Percentiles rank a stretch among this genome's conserved stretches.
Evolutionary conservation across 2,329 filamentous ascomycete species (phyloP).

Genomic region (Trichophyton schoenleinii): DNA sequence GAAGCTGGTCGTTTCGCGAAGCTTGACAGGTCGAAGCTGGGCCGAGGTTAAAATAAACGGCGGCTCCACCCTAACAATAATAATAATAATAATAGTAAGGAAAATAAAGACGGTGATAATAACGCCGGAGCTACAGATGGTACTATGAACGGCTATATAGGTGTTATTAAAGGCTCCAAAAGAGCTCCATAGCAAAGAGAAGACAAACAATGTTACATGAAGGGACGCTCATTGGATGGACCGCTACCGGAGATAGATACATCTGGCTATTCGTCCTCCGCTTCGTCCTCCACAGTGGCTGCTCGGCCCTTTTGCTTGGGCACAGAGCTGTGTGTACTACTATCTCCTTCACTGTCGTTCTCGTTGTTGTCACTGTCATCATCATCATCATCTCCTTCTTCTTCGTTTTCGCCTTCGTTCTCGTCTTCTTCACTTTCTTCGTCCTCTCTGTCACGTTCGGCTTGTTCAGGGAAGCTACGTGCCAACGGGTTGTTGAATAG

Average conservation of each 20-base stretch:
- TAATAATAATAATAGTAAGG: too few relatives aligned
- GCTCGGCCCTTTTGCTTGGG: conserved; percentile 13
- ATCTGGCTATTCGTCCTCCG: conserved; percentile 1
- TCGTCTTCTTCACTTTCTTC: background rate
- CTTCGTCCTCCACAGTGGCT: conserved; percentile 13
- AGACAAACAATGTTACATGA: background rate
- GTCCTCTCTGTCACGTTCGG: background rate
- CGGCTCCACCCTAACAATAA: background rate
- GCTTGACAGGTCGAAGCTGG: background rate
- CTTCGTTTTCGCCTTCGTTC: background rate
- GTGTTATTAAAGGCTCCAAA: background rate
- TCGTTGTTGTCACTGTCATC: background rate
- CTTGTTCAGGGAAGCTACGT: background rate
- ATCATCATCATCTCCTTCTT: background rate
- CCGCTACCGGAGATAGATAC: background rate
- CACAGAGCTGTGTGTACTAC: background rate
- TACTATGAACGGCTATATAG: background rate
- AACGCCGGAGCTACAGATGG: too few relatives aligned
- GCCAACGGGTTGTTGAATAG: background rate
- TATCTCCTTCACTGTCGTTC: background rate
- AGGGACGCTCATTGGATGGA: too few relatives aligned
- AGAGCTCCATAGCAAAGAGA: background rate
- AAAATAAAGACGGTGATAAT: too few relatives aligned
- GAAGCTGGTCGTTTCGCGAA: background rate
- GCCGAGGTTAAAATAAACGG: background rate